Percentiles rank a stretch among this genome's conserved stretches.
These are phyloP conservation scores for Eucommia ulmoides DNA, from an alignment of 257 asterid species.

Conservation along the genomic window DNA sequence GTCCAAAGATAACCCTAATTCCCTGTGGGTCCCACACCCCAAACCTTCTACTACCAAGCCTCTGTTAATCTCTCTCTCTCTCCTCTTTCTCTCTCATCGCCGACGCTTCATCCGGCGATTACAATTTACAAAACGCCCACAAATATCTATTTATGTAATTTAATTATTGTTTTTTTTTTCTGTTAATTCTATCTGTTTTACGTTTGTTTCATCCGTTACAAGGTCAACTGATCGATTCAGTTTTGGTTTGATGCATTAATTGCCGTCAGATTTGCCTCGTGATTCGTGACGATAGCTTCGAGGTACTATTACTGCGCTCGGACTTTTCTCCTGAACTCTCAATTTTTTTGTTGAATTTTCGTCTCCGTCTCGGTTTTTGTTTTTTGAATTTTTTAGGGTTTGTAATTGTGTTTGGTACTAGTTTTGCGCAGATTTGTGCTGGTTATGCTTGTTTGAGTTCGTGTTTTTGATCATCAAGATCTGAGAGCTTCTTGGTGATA, in stretches of 20 bases:
- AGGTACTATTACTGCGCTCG: neutral
- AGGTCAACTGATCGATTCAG: neutral
- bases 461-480: constrained; percentile 6
- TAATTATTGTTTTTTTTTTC: too few relatives aligned
- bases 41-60: neutral
- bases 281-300: constrained; percentile 2
- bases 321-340: neutral
- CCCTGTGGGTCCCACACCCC: too few relatives aligned
- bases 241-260: constrained; percentile 5
- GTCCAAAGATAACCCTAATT: too few relatives aligned
- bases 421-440: neutral
- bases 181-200: too few relatives aligned
- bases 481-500: neutral
- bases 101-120: neutral
- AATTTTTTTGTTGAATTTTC: neutral
- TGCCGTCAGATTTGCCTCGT: constrained; percentile 10
- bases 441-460: neutral
- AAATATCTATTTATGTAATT: too few relatives aligned
- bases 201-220: neutral
- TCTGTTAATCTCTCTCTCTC: neutral
- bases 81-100: neutral
- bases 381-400: neutral
- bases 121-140: neutral
- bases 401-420: neutral
- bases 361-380: neutral